Percentiles rank a stretch among this genome's conserved stretches.
Conservation (phyloP, 345 rosid species). For the Capsella bursapastoris region DNA sequence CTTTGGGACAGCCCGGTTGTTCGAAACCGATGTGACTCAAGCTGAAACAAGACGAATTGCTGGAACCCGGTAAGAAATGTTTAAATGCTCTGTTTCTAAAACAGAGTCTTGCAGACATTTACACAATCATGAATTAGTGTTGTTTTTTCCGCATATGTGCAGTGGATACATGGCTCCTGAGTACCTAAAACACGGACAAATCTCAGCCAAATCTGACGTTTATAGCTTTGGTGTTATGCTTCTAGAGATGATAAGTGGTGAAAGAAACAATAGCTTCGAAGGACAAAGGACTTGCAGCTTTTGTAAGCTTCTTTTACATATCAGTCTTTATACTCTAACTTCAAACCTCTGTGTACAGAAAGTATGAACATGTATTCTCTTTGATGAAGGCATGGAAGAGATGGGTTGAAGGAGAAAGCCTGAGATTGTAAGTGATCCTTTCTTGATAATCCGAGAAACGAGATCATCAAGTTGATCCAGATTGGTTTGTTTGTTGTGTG, state of each 20-base stretch:
- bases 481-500: slow-evolving; percentile 52
- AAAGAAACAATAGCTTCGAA: slow-evolving; percentile 30
- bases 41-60: slow-evolving; percentile 46
- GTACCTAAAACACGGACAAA: slow-evolving; percentile 44
- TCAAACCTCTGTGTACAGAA: not conserved
- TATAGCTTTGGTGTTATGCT: slow-evolving; percentile 57
- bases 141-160: not conserved
- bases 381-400: slow-evolving; percentile 55
- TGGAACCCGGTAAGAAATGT: slow-evolving; percentile 47
- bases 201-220: slow-evolving; percentile 55
- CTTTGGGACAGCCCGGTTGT: slow-evolving; percentile 51
- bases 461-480: slow-evolving; percentile 40
- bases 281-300: slow-evolving; percentile 38
- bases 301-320: slow-evolving; percentile 31
- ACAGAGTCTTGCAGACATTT: not conserved
- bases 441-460: not conserved
- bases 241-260: slow-evolving; percentile 37
- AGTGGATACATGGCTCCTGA: slow-evolving; percentile 68
- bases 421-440: slow-evolving; percentile 46
- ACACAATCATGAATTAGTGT: not conserved
- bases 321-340: not conserved
- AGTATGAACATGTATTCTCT: not conserved
- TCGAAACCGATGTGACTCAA: slow-evolving; percentile 42
- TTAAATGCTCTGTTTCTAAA: not conserved
- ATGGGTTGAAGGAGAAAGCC: slow-evolving; percentile 56